Base-by-base conservation (phyloP, 2,329 filamentous ascomycete species). In the Exophiala lecanii-corni region DNA sequence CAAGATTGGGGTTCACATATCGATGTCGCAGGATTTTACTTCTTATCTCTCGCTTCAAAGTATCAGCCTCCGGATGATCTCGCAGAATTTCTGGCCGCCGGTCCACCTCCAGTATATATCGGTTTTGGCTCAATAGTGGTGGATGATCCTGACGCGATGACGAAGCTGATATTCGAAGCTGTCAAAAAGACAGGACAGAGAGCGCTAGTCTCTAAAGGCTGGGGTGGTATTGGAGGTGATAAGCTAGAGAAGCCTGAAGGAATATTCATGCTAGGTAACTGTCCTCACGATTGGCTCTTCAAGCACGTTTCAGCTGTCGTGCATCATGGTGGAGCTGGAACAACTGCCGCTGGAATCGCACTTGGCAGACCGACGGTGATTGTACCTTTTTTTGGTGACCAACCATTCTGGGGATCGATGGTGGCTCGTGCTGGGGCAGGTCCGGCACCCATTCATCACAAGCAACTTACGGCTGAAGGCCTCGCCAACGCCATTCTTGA, bases 351-450 rank as follows among this genome's bases (percentile, higher is more conserved):
- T 26, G 75, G 76, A 1, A 65, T 79, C 3, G 58, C 63, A 3
- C 66, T 72, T 37, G 75, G 70, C 0, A 59, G 64, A 15, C 75
- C 76, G 0, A 79, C 75, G 0, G 58, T 70, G 0, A 67, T 79
- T 13, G 70, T 79, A 1, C 76, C 75, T 0, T 79, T 78, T 52
- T 78, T 77, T 49, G 74, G 74, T 28, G 74, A 78, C 50, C 85
- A 89, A 61, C 82, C 82, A 1, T 89, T 89, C 57, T 89, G 85
- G 85, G 85, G 85, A 5, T 73, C 79, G 9, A 88, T 89, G 74
- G 78, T 89, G 31, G 74, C 80, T 0, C 74, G 71, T 45, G 82
- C 84, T 5, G 82, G 84, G 5, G 85, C 84, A 4, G 84, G 84
- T 0, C 84, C 84, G 0, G 64, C 71, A 0, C 83, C 84, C 0